Evolutionary conservation across 495 filamentous ascomycete species (phyloP), one percentile per base, ranked within the genome.

Genomic region (Hypoxylon trugodes): DNA sequence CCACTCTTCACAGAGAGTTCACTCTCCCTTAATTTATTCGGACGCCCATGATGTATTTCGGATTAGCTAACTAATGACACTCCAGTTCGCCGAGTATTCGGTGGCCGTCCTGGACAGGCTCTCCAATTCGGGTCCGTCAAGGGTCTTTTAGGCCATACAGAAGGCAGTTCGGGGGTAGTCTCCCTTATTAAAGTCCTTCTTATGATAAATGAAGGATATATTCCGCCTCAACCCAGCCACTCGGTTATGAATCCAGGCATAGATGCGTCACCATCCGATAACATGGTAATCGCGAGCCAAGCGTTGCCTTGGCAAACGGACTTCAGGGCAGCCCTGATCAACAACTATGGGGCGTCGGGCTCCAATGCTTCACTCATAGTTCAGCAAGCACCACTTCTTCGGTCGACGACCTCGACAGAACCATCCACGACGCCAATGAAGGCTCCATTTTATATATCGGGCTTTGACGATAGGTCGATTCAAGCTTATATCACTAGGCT

Each of bases 71-170:
- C n/a, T n/a, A n/a, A n/a, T n/a, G n/a, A n/a, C n/a, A n/a, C n/a
- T n/a, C n/a, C n/a, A n/a, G n/a, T n/a, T n/a, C n/a, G n/a, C n/a
- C n/a, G n/a, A n/a, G n/a, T n/a, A n/a, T n/a, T n/a, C n/a, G n/a
- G n/a, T n/a, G n/a, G n/a, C n/a, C n/a, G n/a, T n/a, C n/a, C n/a
- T n/a, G n/a, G n/a, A n/a, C n/a, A n/a, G n/a, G n/a, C n/a, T n/a
- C n/a, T n/a, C n/a, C n/a, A n/a, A n/a, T n/a, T 2, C 37, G 32
- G 53, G 3, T 80, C 78, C 1, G 75, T 81, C 3, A 84, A 85
- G 76, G 61, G 76, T 0, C 65, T 74, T 6, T 54, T 84, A 5
- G 82, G 82, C 21, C 82, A 85, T 56, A 74, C 76, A 0, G 82
- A 85, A 42, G 71, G 73, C 4, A 70, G 75, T 0, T 80, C 79